phyloP scores from a whole-genome alignment of 805 yeast genomes.

The Millerago galiae region DNA sequence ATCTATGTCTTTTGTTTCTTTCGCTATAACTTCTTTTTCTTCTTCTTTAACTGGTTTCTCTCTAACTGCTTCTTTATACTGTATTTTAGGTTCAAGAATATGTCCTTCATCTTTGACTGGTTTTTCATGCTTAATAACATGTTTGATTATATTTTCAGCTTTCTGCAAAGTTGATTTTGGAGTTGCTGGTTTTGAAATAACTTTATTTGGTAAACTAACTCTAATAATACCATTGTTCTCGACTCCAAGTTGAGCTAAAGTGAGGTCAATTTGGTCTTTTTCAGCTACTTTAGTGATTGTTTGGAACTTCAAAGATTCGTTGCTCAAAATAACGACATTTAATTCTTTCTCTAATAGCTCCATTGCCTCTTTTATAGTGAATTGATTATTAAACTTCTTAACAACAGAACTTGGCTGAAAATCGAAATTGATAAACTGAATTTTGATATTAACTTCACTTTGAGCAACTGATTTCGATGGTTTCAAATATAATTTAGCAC shows the following conservation, averaged over 20 bases:
- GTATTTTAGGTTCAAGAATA: not conserved
- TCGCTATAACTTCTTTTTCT: not conserved
- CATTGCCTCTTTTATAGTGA: slow-evolving; percentile 12
- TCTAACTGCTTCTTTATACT: not conserved
- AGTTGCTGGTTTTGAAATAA: slow-evolving; percentile 1
- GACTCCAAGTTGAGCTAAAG: slow-evolving; percentile 17
- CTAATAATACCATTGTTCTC: slow-evolving; percentile 23
- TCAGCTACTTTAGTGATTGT: slow-evolving; percentile 15
- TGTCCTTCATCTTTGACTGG: not conserved
- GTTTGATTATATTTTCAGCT: not conserved
- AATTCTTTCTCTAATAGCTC: slow-evolving; percentile 14
- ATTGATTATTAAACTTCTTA: slow-evolving; percentile 17
- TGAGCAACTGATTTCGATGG: slow-evolving; percentile 3
- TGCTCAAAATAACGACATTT: slow-evolving; percentile 14
- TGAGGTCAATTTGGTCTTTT: slow-evolving; percentile 8
- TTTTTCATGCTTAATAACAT: not conserved
- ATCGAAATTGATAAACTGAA: slow-evolving; percentile 24
- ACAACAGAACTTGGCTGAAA: slow-evolving; percentile 20
- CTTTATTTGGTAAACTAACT: slow-evolving; percentile 9
- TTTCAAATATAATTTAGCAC: slow-evolving; percentile 33
- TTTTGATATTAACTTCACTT: slow-evolving; percentile 24
- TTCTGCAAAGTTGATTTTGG: not conserved
- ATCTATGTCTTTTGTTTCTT: not conserved
- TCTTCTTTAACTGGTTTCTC: not conserved
- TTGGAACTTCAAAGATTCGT: slow-evolving; percentile 15